phyloP scores from a whole-genome alignment of 352 stramenopile species.

The Peronospora farinosa region DNA sequence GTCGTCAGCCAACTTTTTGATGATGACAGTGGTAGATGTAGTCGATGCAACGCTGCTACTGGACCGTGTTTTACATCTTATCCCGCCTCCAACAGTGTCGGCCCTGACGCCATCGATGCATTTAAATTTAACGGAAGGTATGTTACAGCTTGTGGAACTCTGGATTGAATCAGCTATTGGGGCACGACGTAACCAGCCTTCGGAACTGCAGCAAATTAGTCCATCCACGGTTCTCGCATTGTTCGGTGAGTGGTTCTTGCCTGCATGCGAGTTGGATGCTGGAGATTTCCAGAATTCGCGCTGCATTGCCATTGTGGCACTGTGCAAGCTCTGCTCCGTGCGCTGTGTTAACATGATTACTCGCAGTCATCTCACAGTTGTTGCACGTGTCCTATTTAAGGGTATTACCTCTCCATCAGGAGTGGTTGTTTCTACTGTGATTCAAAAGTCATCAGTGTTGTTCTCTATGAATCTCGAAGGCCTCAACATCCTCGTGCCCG shows the following conservation, averaged over 20 bases:
- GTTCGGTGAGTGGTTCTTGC: slow-evolving; percentile 83
- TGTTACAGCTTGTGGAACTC: slow-evolving; percentile 67
- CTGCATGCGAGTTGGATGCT: slow-evolving; percentile 68
- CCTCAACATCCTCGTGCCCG: slow-evolving; percentile 70
- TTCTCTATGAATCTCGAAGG: slow-evolving; percentile 78
- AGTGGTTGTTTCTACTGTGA: slow-evolving; percentile 72
- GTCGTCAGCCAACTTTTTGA: slow-evolving; percentile 62
- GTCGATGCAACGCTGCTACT: slow-evolving; percentile 66
- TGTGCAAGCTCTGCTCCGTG: slow-evolving; percentile 74
- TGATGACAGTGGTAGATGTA: slow-evolving; percentile 49
- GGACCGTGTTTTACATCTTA: slow-evolving; percentile 74
- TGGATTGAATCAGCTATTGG: slow-evolving; percentile 81
- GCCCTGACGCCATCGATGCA: slow-evolving; percentile 57
- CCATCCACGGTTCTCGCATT: slow-evolving; percentile 78
- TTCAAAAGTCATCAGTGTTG: slow-evolving; percentile 64
- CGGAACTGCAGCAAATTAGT: slow-evolving; percentile 61
- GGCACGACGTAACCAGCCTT: slow-evolving; percentile 44
- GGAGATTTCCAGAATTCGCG: slow-evolving; percentile 70
- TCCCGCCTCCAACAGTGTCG: slow-evolving; percentile 64
- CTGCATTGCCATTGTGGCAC: slow-evolving; percentile 67
- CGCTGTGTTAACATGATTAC: slow-evolving; percentile 58
- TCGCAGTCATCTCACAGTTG: slow-evolving; percentile 51
- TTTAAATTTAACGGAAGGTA: slow-evolving; percentile 64
- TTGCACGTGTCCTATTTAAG: slow-evolving; percentile 66
- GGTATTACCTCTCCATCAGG: slow-evolving; percentile 67